Base-by-base conservation (phyloP, 1,139 yeast species). In the Candida sp. region DNA sequence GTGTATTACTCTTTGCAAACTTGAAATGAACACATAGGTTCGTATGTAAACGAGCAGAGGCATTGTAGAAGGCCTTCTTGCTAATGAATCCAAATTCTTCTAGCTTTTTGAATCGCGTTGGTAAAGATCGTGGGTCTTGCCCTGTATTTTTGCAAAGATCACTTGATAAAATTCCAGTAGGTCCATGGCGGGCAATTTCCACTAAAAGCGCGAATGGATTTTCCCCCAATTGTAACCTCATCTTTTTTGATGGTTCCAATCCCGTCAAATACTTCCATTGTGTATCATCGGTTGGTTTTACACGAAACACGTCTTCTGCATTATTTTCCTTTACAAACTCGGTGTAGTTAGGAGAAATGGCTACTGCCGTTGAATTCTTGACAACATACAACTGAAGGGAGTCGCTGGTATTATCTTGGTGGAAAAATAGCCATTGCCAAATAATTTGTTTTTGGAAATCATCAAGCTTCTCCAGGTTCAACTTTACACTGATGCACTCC, bases 101-200 rank as follows among this genome's bases (percentile, higher is more conserved):
- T 27, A 85, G 60, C 41, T 74, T 72, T 51, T 77, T 79, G 43
- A 84, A 66, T 51, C 93, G 69, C 1, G 81, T 70, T 0, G 90
- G 82, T 35, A 84, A 66, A 43, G 90, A 83, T 48, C 91, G 70
- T n/a, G 84, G 79, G 54, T 85, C 93, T 60, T 85, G 93, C 5
- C 77, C 77, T 0, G 89, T 79, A 12, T 65, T 68, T 36, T 68
- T 67, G 5, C 81, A 75, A 46, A 85, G 63, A 25, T 79, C 80
- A 29, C 80, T 68, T 0, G 90, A 77, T 45, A 77, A 72, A 9
- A 84, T 76, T 8, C 93, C 93, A 2, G 59, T 53, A 0, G 70
- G 63, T 21, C 81, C 82, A 35, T 75, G 58, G 47, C 72, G 75
- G 0, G 89, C 86, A 42, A 85, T 70, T 38, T 70, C 77, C 51